Base-by-base conservation (phyloP, 306 rosid genomes). In the Sindora glabra region DNA sequence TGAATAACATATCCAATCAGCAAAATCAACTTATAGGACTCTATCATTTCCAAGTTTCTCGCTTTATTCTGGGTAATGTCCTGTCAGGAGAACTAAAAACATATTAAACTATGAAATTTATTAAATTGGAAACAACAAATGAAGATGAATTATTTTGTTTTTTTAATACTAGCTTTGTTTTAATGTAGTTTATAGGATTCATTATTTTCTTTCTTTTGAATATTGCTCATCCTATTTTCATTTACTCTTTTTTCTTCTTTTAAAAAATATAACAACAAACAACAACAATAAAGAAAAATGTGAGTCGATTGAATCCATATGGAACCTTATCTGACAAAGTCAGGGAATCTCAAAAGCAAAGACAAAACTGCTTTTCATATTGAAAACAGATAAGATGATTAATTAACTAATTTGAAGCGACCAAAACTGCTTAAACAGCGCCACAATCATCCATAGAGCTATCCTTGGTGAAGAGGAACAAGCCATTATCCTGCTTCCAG, bases 21-120 rank as follows among this genome's bases (percentile, higher is more conserved):
- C 69, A 92, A 65, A 77, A 92, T 95, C 73, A 88, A 74, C 75
- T 92, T 92, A 22, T 88, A 86, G 68, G 98, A 94, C 71, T 85
- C 92, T 6, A 57, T 72, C 64, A 92, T 52, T 74, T 44, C 82
- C 86, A 54, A 92, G 62, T 67, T 72, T 86, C 71, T 65, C 85
- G 80, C 77, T 78, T 71, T 75, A 83, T 51, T 74, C 88, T 30
- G 86, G 78, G 71, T 72, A 56, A 51, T 79, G 74, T 74, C 90
- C 98, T 92, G 91, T 65, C 67, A 81, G 16, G 66, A 71, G 59
- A 48, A 49, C 40, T 14, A 49, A 70, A 32, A 34, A 48, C 36
- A 56, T 44, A 29, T 50, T 58, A 65, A 45, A 67, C 15, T 25
- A 50, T 17, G 4, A 8, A 4, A 49, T 8, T 15, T 12, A n/a